Base-by-base conservation (phyloP, 371 early-diverging fungal species). In the Fennellomyces sp. region DNA sequence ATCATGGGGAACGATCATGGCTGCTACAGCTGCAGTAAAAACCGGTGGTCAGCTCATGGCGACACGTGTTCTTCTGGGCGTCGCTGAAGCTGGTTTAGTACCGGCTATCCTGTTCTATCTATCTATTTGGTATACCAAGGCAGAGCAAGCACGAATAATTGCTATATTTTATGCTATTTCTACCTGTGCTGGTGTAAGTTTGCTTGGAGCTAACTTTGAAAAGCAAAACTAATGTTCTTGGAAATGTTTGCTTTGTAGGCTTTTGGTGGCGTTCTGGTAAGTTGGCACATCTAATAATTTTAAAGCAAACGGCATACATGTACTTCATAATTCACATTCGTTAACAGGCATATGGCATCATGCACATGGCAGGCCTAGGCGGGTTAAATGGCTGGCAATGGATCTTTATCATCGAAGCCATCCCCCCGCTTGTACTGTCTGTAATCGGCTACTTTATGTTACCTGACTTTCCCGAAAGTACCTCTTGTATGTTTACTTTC, bases 331-430 rank as follows among this genome's bases (percentile, higher is more conserved):
- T 5, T 5, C n/a, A 39, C 15, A 39, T 15, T 39, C n/a, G 15
- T 10, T 39, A 0, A 11, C 60, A 72, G 66, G 88, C 86, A 31
- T 85, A 81, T 63, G 84, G 76, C 27, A 80, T 88, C 45, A 66
- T 70, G 59, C 76, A 80, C 45, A 81, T 90, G 75, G 77, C 86
- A 36, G 86, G 87, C 21, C 8, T 72, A 27, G 54, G 36, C 11
- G 66, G 68, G 23, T 61, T 85, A 2, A 51, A 56, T 54, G 86
- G 81, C 1, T 88, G 88, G 88, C 85, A 85, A 56, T 84, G 84
- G 86, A 81, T 92, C 47, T 92, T 91, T 63, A 81, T 91, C 23
- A 76, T 92, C 36, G 90, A 91, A 62, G 91, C 92, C 4, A 56
- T 91, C 39, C 85, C 87, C 3, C 85, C 93, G 0, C 68, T 88